Conservation (phyloP, 2,329 filamentous ascomycete genomes). For the Myrmaecium sp. region DNA sequence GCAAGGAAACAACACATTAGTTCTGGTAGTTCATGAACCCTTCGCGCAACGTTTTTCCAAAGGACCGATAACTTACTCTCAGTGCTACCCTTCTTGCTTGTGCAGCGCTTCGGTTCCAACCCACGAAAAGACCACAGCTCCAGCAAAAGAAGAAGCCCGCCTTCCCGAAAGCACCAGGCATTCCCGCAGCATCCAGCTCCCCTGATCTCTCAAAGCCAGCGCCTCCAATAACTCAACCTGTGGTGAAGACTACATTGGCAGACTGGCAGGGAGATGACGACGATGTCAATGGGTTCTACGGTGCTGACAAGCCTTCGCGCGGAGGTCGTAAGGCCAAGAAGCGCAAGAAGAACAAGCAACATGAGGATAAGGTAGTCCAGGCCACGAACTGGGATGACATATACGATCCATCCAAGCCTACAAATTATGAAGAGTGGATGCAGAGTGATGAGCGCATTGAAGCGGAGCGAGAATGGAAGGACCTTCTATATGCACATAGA, state of each 20-base stretch:
- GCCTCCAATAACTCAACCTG: slow-evolving; percentile 16
- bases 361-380: slow-evolving; percentile 36
- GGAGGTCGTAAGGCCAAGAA: slow-evolving; percentile 49
- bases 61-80: slow-evolving; percentile 4
- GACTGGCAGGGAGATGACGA: slow-evolving; percentile 82
- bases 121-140: slow-evolving; percentile 58
- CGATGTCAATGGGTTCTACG: slow-evolving; percentile 50
- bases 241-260: slow-evolving; percentile 51
- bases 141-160: slow-evolving; percentile 47
- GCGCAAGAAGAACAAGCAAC: slow-evolving; percentile 55
- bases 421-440: slow-evolving; percentile 70
- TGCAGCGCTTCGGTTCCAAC: slow-evolving; percentile 66
- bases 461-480: slow-evolving; percentile 75
- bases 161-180: slow-evolving; percentile 33
- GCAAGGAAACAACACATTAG: slow-evolving; percentile 43
- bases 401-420: slow-evolving; percentile 71
- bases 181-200: slow-evolving; percentile 8
- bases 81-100: slow-evolving; percentile 9
- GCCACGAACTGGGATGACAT: slow-evolving; percentile 74
- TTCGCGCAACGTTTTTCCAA: slow-evolving; percentile 9
- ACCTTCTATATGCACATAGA: slow-evolving; percentile 37
- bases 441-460: slow-evolving; percentile 67
- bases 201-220: slow-evolving; percentile 6
- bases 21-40: slow-evolving; percentile 35
- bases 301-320: slow-evolving; percentile 50